Percentiles rank a stretch among this genome's conserved stretches.
Conservation (phyloP, 257 asterid species). For the Pogostemon cablin region DNA sequence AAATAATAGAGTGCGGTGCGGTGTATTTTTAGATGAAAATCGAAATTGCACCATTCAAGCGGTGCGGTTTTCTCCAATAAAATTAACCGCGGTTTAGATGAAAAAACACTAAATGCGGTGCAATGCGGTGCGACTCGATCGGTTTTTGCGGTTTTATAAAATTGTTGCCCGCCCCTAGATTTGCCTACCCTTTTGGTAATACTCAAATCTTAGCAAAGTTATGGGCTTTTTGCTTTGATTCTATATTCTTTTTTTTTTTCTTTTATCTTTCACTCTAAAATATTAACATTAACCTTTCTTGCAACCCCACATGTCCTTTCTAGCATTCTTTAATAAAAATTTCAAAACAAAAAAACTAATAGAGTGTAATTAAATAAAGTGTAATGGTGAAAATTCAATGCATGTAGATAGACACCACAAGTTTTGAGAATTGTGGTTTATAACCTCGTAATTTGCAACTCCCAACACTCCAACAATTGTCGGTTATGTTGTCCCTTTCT, state of each 20-base stretch:
- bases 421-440: constrained; percentile 33
- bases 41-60: too few relatives aligned
- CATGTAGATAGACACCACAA: constrained; percentile 36
- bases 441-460: constrained; percentile 60
- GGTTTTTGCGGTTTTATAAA: too few relatives aligned
- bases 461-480: constrained; percentile 60
- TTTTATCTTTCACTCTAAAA: background rate
- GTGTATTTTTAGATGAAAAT: too few relatives aligned
- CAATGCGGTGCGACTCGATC: too few relatives aligned
- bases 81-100: too few relatives aligned
- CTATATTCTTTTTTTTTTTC: too few relatives aligned
- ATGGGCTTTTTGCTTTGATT: constrained; percentile 23
- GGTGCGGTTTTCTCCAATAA: too few relatives aligned
- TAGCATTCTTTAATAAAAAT: background rate
- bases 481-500: constrained; percentile 51
- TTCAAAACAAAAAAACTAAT: background rate
- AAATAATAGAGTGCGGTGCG: too few relatives aligned
- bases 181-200: constrained; percentile 35
- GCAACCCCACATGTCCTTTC: constrained; percentile 20
- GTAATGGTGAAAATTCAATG: constrained; percentile 38
- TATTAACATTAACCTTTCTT: background rate
- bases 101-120: too few relatives aligned
- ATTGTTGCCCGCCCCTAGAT: too few relatives aligned
- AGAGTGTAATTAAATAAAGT: background rate
- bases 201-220: constrained; percentile 27